These are phyloP conservation scores for Infundibulicybe gibba DNA, from an alignment of 768 basidiomycete genomes.

Conservation along the genomic window DNA sequence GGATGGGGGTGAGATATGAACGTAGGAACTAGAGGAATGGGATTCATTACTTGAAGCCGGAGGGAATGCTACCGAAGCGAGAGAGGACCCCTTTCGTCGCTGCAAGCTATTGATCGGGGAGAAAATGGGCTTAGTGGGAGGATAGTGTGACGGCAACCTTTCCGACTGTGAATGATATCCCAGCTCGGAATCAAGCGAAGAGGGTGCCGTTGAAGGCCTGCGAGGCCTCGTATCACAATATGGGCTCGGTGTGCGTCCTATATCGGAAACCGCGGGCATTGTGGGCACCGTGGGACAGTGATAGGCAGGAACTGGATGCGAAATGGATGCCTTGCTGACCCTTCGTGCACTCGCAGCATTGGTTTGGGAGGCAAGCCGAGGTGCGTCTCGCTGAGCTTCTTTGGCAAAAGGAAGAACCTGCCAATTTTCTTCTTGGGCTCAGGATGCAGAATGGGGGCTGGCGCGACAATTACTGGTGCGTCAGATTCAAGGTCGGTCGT, in stretches of 20 bases:
- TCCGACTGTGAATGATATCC: no score
- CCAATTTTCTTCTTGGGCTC: background rate
- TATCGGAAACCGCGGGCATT: no score
- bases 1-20: conserved; percentile 16
- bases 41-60: conserved; percentile 2
- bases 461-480: background rate
- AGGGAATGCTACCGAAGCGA: background rate
- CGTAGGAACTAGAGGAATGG: conserved; percentile 12
- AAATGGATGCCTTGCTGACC: background rate
- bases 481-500: conserved; percentile 9
- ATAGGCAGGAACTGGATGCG: background rate
- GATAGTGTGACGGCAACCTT: background rate
- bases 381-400: conserved; percentile 9
- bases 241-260: no score
- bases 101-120: background rate
- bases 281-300: no score
- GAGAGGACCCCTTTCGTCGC: background rate
- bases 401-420: conserved; percentile 13
- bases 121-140: background rate
- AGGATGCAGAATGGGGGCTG: no score
- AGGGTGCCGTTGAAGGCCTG: no score
- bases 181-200: no score
- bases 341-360: background rate
- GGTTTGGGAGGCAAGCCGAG: background rate
- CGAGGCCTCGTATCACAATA: no score